A percentile compares a stretch with the other conserved stretches of the same genome.
These are phyloP conservation scores for Seiridium cupressi DNA, from an alignment of 2,329 filamentous ascomycete species.

Conservation along the genomic window DNA sequence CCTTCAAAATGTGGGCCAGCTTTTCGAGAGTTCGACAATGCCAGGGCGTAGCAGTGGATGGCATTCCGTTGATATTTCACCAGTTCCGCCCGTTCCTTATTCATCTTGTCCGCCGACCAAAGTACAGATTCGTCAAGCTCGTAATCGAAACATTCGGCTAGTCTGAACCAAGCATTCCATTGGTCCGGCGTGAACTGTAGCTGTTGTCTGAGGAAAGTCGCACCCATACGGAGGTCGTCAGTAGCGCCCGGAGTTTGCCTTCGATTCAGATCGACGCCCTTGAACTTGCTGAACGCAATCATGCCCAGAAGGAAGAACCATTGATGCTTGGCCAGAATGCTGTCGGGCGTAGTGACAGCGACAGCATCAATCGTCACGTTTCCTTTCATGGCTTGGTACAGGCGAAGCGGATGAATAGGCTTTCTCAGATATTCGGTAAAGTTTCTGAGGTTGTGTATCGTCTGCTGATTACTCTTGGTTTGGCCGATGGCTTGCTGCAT, in stretches of 20 bases:
- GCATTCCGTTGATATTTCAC: conserved; percentile 74
- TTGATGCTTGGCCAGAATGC: conserved; percentile 72
- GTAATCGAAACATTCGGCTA: conserved; percentile 84
- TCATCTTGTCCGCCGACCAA: conserved; percentile 89
- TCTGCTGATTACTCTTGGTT: conserved; percentile 73
- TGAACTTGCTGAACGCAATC: conserved; percentile 84
- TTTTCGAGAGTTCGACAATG: conserved; percentile 53
- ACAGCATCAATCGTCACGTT: conserved; percentile 72
- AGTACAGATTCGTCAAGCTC: conserved; percentile 84
- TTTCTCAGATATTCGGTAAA: conserved; percentile 79
- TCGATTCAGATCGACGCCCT: conserved; percentile 66
- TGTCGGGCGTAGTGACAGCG: conserved; percentile 66
- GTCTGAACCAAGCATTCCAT: conserved; percentile 89
- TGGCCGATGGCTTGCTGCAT: conserved; percentile 84
- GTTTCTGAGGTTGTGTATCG: conserved; percentile 84
- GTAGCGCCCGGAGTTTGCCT: conserved; percentile 76
- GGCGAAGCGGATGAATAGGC: conserved; percentile 75
- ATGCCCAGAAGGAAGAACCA: conserved; percentile 94
- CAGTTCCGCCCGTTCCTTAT: conserved; percentile 74
- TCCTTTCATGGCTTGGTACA: conserved; percentile 81
- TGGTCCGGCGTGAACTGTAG: conserved; percentile 77
- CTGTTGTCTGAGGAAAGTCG: conserved; percentile 77
- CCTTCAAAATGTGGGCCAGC: conserved; percentile 42
- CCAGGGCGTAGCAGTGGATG: conserved; percentile 75
- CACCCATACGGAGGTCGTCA: conserved; percentile 79